Base-by-base conservation (phyloP, 2,329 filamentous ascomycete species). In the Purpureocillium lavendulum region DNA sequence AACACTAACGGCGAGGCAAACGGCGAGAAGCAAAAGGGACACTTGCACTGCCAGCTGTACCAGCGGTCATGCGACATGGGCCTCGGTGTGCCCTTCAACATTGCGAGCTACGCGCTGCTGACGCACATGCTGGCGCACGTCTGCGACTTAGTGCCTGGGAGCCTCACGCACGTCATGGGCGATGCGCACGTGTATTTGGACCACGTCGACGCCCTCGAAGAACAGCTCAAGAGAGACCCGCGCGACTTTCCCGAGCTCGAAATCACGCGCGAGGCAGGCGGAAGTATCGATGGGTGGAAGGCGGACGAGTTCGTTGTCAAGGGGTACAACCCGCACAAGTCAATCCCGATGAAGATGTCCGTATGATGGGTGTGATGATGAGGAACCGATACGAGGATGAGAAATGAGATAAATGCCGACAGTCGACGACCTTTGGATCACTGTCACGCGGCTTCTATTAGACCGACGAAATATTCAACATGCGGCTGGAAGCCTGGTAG, bases 291-390 rank as follows among this genome's bases (percentile, higher is more conserved):
- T 58, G 87, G 87, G 1, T 97, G 92, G 88, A 81, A 78, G 58
- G 70, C 79, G 2, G 87, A 94, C 48, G 89, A 98, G 45, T 90
- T 98, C 59, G 80, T 84, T 42, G 76, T 98, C 6, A 73, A 85
- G 54, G 89, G 84, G 1, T 98, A 98, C 60, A 77, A 89, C 36
- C 90, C 92, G 41, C 87, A 96, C 61, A 90, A 89, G 67, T 75
- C 75, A 5, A 94, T 98, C 65, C 76, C 85, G 33, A 98, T 98
- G 92, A 96, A 97, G 69, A 98, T 98, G 92, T 94, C 87, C 56
- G 90, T 97, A 42, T 88, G 36, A 36, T 12, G 14, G 15, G 16
- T 4, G 17, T 12, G 6, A 30, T 12, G 6, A 13, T 12, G 29
- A 30, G 21, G 21, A 26, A 6, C 21, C 5, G 21, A 10, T 6